Evolutionary conservation across 257 asterid genomes (phyloP).

Genomic region (Asclepias syriaca): DNA sequence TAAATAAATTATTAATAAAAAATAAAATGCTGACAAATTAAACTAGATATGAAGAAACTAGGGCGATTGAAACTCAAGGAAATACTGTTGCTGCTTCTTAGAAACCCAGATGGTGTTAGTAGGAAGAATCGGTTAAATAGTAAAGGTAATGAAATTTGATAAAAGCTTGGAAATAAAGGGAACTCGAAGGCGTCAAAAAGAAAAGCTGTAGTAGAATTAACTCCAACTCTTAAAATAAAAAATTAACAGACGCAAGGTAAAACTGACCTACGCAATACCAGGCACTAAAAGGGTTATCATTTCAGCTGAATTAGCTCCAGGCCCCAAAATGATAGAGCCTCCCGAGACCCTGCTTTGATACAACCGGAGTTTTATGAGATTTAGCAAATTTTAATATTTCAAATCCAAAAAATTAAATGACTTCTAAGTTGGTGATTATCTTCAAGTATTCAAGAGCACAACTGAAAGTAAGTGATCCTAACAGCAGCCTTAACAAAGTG

Average conservation of each 20-base stretch:
- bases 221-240: slow-evolving; percentile 37
- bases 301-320: slow-evolving; percentile 89
- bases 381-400: slow-evolving; percentile 31
- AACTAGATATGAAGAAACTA: not conserved
- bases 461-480: slow-evolving; percentile 11
- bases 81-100: not conserved
- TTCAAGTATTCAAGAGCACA: slow-evolving; percentile 33
- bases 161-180: slow-evolving; percentile 32
- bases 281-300: slow-evolving; percentile 76
- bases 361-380: slow-evolving; percentile 75
- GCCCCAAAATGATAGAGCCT: slow-evolving; percentile 84
- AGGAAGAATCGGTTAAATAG: slow-evolving; percentile 27
- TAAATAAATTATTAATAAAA: not conserved
- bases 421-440: slow-evolving; percentile 43
- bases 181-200: slow-evolving; percentile 30
- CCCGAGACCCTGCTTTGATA: slow-evolving; percentile 94
- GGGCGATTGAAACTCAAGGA: not conserved
- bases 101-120: not conserved
- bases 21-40: not conserved
- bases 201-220: slow-evolving; percentile 26
- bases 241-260: slow-evolving; percentile 41
- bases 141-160: slow-evolving; percentile 34
- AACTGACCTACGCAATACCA: slow-evolving; percentile 89
- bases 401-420: slow-evolving; percentile 32
- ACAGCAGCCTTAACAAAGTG: slow-evolving; percentile 29